Evolutionary conservation across 441 rosid species (phyloP).

Genomic region (Breynia disticha): DNA sequence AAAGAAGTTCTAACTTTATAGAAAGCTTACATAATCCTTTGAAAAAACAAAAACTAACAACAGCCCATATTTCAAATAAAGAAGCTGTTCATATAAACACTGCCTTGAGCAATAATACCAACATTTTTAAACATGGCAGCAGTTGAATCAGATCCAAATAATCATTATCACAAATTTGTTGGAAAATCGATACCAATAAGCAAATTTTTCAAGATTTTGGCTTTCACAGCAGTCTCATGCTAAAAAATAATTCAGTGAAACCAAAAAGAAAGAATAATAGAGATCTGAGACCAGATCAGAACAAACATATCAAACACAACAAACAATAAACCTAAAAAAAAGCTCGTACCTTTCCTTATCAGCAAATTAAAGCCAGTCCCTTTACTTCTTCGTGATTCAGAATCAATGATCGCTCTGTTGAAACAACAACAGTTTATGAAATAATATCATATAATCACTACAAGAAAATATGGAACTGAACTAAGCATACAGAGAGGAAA

Average conservation of each 20-base stretch:
- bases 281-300: constrained; percentile 39
- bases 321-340: constrained; percentile 3
- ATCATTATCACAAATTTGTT: constrained; percentile 9
- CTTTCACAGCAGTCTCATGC: constrained; percentile 7
- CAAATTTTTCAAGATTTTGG: constrained; percentile 13
- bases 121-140: constrained; percentile 18
- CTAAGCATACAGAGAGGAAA: background rate
- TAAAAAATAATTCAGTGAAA: constrained; percentile 11
- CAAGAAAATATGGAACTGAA: background rate
- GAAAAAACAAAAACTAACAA: constrained; percentile 19
- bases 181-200: constrained; percentile 12
- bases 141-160: constrained; percentile 25
- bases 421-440: constrained; percentile 8
- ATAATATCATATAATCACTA: background rate
- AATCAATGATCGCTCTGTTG: constrained; percentile 10
- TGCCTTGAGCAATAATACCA: constrained; percentile 5
- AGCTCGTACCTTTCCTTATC: constrained; percentile 11
- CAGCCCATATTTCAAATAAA: constrained; percentile 2
- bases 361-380: constrained; percentile 2
- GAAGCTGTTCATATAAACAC: background rate
- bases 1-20: constrained; percentile 28
- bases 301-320: constrained; percentile 5
- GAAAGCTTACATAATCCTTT: constrained; percentile 33
- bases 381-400: constrained; percentile 9
- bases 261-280: constrained; percentile 27